These are phyloP conservation scores for Aspergillus sojae DNA, from an alignment of 2,329 filamentous ascomycete species.

Conservation along the genomic window DNA sequence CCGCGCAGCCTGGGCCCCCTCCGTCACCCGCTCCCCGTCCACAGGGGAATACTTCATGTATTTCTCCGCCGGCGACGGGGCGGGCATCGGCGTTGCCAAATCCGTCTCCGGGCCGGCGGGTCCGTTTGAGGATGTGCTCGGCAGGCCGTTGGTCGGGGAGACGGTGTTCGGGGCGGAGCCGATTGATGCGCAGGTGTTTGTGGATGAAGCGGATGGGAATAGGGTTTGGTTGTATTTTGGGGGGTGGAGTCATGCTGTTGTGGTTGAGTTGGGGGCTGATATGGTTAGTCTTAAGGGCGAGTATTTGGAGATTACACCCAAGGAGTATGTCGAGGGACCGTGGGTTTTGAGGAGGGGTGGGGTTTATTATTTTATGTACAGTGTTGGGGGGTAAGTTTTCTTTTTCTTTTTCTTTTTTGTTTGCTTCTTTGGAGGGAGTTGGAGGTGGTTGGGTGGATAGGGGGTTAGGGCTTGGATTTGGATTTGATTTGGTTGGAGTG, in stretches of 20 bases:
- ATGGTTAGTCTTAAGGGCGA: conserved; percentile 50
- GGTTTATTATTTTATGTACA: conserved; percentile 51
- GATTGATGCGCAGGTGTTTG: conserved; percentile 51
- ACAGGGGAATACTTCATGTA: conserved; percentile 53
- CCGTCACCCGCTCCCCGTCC: conserved; percentile 36
- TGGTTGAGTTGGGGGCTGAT: conserved; percentile 47
- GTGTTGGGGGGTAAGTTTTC: conserved; percentile 40
- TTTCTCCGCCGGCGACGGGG: conserved; percentile 54
- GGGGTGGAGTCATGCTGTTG: conserved; percentile 47
- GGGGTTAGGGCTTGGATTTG: not conserved
- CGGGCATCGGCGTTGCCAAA: conserved; percentile 48
- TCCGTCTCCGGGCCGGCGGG: conserved; percentile 39
- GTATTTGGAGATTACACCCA: conserved; percentile 51
- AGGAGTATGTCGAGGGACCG: conserved; percentile 49
- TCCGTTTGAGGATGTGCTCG: conserved; percentile 47
- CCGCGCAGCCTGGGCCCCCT: conserved; percentile 53
- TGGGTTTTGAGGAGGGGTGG: conserved; percentile 49
- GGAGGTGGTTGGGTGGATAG: not conserved
- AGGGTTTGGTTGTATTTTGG: conserved; percentile 50
- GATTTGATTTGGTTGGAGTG: too few relatives aligned
- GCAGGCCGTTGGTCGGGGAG: conserved; percentile 46
- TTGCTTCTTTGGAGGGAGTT: too few relatives aligned
- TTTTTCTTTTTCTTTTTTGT: not conserved
- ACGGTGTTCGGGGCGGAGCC: conserved; percentile 53
- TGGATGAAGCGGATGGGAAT: conserved; percentile 43